These are phyloP conservation scores for Alternaria sp. DNA, from an alignment of 2,329 filamentous ascomycete species.

Conservation along the genomic window DNA sequence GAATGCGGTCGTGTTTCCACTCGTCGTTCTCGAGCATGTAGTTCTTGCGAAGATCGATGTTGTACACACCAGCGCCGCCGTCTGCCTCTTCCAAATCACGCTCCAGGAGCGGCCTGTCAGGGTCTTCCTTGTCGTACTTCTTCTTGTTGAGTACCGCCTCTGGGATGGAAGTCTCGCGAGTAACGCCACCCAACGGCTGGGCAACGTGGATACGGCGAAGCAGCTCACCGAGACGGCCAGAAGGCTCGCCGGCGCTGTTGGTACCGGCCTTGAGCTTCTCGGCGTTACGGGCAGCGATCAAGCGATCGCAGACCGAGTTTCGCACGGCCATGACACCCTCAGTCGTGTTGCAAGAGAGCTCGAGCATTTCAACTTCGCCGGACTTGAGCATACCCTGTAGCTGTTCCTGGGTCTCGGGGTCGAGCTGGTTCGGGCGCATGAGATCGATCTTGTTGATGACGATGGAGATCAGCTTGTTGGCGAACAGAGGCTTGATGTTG, in stretches of 20 bases:
- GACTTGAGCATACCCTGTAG: conserved; percentile 82
- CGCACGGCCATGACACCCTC: conserved; percentile 95
- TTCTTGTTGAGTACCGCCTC: conserved; percentile 79
- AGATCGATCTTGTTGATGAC: conserved; percentile 99
- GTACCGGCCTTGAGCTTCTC: conserved; percentile 93
- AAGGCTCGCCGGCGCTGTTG: conserved; percentile 75
- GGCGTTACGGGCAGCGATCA: conserved; percentile 90
- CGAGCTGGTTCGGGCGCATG: conserved; percentile 83
- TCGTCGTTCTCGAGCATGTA: conserved; percentile 87
- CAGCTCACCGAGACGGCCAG: conserved; percentile 86
- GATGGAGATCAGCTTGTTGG: conserved; percentile 96
- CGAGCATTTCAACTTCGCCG: conserved; percentile 88
- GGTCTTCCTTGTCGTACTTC: conserved; percentile 91
- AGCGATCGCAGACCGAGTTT: conserved; percentile 89
- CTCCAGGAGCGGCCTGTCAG: conserved; percentile 80
- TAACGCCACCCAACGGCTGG: conserved; percentile 82
- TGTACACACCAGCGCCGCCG: conserved; percentile 94
- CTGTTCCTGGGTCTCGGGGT: conserved; percentile 76
- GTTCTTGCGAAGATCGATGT: conserved; percentile 85
- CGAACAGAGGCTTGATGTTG: conserved; percentile 91
- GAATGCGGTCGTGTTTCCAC: conserved; percentile 96
- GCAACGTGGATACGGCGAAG: conserved; percentile 96
- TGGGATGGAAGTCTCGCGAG: conserved; percentile 84
- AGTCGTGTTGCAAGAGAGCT: conserved; percentile 92
- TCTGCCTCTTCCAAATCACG: conserved; percentile 90